Evolutionary conservation across 805 yeast genomes (phyloP).

Genomic region (Lipomyces kockii): DNA sequence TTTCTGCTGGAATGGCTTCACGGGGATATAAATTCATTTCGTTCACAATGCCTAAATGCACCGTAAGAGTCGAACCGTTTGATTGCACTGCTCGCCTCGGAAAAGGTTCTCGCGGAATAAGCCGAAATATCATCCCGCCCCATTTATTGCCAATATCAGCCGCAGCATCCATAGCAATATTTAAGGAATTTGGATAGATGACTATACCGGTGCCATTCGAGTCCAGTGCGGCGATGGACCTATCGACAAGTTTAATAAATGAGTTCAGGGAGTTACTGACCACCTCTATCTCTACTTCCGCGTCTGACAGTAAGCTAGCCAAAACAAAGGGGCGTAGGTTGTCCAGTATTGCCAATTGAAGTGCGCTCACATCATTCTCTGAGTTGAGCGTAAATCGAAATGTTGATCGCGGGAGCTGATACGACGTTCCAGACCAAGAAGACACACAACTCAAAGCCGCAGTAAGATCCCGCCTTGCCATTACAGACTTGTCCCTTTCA

Average conservation of each 20-base stretch:
- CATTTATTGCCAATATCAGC: neutral
- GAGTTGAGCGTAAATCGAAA: neutral
- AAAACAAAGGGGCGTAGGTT: conserved; percentile 11
- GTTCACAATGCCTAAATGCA: conserved; percentile 31
- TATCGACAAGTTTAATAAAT: neutral
- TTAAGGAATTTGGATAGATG: neutral
- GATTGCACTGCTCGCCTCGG: conserved; percentile 9
- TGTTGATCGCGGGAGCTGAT: neutral
- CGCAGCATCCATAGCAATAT: neutral
- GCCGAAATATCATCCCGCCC: conserved; percentile 21
- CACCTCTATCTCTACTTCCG: neutral
- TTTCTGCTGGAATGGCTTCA: conserved; percentile 8
- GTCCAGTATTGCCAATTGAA: neutral
- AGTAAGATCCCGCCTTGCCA: conserved; percentile 3
- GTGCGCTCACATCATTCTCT: neutral
- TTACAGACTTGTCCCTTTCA: conserved; percentile 14
- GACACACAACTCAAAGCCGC: neutral
- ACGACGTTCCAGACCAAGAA: neutral
- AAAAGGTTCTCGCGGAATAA: conserved; percentile 24
- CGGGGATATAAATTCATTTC: conserved; percentile 33
- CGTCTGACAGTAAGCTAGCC: neutral
- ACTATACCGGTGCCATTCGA: neutral
- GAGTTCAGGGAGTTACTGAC: neutral
- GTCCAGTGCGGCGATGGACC: neutral
- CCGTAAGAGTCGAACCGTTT: neutral